These are phyloP conservation scores for Tetrastigma voinierianum DNA, from an alignment of 164 flowering plant genomes.

Conservation along the genomic window DNA sequence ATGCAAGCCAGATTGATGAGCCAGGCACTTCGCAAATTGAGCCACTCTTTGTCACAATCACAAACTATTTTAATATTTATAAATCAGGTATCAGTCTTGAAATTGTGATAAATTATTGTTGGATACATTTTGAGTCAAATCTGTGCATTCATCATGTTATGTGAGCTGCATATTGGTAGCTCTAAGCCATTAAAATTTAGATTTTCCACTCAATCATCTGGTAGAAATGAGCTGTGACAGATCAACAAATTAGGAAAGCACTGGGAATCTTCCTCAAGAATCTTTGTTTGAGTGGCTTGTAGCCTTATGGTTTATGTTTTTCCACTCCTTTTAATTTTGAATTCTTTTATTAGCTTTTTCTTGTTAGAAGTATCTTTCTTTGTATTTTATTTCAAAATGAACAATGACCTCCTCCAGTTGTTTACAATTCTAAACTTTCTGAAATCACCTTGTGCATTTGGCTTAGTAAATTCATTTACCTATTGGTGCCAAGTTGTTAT, in stretches of 20 bases:
- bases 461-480: too few species aligned
- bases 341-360: too few species aligned
- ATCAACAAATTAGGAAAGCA: neutral
- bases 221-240: neutral
- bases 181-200: neutral
- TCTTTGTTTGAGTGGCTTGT: neutral
- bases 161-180: slow-evolving; percentile 3
- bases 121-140: neutral
- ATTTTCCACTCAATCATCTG: neutral
- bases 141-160: neutral
- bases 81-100: slow-evolving; percentile 64
- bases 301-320: neutral
- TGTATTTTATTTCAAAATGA: too few species aligned
- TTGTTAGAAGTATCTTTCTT: too few species aligned
- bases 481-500: too few species aligned
- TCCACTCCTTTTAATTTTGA: too few species aligned
- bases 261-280: neutral
- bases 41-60: slow-evolving; percentile 84
- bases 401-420: too few species aligned
- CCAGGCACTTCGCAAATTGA: slow-evolving; percentile 93
- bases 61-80: slow-evolving; percentile 78
- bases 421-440: too few species aligned
- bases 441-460: too few species aligned
- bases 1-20: slow-evolving; percentile 99
- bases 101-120: too few species aligned